phyloP scores from a whole-genome alignment of 73 alveolate species.

The Stentor coeruleus region DNA sequence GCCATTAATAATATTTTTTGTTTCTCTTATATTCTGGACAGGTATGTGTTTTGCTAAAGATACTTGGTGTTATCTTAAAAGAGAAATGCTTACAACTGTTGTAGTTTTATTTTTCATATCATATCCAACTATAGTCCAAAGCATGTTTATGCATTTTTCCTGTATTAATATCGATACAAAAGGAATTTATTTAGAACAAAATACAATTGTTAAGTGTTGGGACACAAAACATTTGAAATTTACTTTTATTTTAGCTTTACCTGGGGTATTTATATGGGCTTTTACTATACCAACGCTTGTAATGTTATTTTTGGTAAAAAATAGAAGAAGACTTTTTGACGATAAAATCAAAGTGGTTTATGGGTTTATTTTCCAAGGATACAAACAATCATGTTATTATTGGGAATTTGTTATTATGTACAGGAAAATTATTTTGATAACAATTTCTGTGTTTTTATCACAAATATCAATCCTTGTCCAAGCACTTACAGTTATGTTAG shows the following conservation, averaged over 20 bases:
- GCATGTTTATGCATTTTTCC: no score
- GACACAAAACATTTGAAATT: conserved; percentile 30
- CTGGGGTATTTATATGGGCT: background rate
- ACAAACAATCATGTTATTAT: conserved; percentile 23
- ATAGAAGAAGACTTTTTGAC: background rate
- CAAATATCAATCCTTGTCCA: conserved; percentile 35
- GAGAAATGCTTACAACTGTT: no score
- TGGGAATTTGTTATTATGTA: conserved; percentile 49
- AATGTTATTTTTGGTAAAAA: conserved; percentile 38
- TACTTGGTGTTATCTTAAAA: no score
- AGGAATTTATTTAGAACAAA: no score
- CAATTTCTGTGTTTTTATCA: conserved; percentile 33
- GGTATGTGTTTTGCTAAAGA: no score
- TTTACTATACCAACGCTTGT: conserved; percentile 8
- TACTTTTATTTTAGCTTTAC: no score
- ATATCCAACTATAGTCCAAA: no score
- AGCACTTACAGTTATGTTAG: conserved; percentile 37
- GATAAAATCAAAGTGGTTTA: conserved; percentile 15
- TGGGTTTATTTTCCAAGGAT: conserved; percentile 40
- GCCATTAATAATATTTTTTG: no score
- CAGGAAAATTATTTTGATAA: conserved; percentile 35
- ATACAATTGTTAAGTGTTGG: no score
- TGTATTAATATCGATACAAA: no score
- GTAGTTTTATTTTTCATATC: no score
- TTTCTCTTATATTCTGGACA: no score